Conservation (phyloP, 73 alveolate genomes). For the Stentor coeruleus region DNA sequence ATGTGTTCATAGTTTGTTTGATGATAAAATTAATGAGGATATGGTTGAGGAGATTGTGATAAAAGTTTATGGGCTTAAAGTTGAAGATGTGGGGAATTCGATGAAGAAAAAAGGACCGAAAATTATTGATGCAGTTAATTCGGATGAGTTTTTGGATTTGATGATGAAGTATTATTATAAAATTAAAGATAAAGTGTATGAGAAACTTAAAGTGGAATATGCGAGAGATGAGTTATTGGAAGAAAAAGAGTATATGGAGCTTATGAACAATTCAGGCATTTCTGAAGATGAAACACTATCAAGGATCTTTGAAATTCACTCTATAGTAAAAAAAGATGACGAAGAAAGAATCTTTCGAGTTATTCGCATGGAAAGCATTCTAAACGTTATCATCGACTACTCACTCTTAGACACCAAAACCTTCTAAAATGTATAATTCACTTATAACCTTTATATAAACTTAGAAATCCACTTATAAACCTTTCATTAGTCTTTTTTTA, state of each 20-base stretch:
- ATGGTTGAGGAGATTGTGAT: background rate
- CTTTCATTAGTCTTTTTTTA: too few relatives aligned
- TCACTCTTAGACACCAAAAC: too few relatives aligned
- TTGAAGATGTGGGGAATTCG: background rate
- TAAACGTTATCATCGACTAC: background rate
- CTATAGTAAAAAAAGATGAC: background rate
- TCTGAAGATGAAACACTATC: background rate
- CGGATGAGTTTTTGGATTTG: slow-evolving; percentile 16
- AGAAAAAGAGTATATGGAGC: background rate
- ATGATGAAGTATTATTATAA: background rate
- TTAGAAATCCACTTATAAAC: too few relatives aligned
- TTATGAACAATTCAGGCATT: too few relatives aligned
- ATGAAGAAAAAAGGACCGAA: background rate
- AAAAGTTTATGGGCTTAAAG: background rate
- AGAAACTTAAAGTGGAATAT: background rate
- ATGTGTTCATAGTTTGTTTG: background rate
- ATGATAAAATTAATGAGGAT: background rate
- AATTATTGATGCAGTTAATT: background rate
- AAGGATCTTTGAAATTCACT: background rate
- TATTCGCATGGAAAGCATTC: background rate
- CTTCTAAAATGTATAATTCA: too few relatives aligned
- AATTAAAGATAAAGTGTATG: background rate
- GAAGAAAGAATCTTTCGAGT: background rate
- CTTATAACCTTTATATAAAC: too few relatives aligned
- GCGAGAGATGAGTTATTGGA: background rate